Conservation (phyloP, 2,329 filamentous ascomycete species). For the Pseudopithomyces chartarum region DNA sequence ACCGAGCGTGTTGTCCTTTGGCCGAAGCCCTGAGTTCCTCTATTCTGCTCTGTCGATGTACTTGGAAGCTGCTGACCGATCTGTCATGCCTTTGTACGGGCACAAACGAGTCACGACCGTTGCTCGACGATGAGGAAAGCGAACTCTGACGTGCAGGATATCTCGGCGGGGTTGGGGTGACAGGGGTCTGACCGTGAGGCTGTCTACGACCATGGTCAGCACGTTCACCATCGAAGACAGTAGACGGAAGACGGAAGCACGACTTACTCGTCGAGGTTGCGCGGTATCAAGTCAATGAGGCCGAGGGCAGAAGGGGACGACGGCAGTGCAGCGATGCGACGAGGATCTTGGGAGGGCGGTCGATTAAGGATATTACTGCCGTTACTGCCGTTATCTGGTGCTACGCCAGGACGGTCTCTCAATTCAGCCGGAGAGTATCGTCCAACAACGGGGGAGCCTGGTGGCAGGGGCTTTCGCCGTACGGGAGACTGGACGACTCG, state of each 20-base stretch:
- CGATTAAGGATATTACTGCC: conserved; percentile 17
- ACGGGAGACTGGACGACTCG: conserved; percentile 46
- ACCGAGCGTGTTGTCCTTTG: conserved; percentile 33
- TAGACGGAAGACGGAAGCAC: not conserved
- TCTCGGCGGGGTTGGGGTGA: conserved; percentile 30
- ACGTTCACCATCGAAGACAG: conserved; percentile 1
- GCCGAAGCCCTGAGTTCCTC: conserved; percentile 29
- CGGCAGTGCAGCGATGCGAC: conserved; percentile 29
- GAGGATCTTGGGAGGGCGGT: conserved; percentile 29
- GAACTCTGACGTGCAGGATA: conserved; percentile 29
- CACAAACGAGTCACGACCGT: conserved; percentile 13
- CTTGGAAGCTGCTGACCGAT: conserved; percentile 40
- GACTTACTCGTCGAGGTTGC: conserved; percentile 47
- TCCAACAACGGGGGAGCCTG: conserved; percentile 54
- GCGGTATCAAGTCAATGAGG: conserved; percentile 36
- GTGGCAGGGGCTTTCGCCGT: conserved; percentile 60
- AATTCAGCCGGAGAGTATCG: conserved; percentile 48
- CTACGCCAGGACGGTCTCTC: conserved; percentile 47
- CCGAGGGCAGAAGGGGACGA: conserved; percentile 41
- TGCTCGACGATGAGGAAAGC: conserved; percentile 18
- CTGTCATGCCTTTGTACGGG: conserved; percentile 40
- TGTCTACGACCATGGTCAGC: conserved; percentile 34
- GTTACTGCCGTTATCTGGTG: conserved; percentile 19
- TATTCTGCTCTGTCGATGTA: conserved; percentile 31
- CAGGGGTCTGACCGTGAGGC: conserved; percentile 41